phyloP scores from a whole-genome alignment of 1,139 yeast species.

The Diutina scorzettiae region DNA sequence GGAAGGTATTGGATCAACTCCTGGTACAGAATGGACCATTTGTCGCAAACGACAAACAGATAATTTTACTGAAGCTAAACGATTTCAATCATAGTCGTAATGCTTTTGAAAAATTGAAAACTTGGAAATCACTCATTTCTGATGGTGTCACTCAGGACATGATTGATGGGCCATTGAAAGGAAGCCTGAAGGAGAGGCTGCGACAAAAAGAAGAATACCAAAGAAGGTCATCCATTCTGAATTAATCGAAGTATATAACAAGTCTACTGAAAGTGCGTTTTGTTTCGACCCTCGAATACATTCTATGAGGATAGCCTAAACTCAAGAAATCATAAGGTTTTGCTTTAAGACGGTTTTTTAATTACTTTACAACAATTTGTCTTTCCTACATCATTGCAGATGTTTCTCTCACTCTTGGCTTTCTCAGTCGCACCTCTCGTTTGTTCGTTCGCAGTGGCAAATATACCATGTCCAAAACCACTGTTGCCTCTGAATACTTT shows the following conservation, averaged over 20 bases:
- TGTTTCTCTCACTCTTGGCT: not conserved
- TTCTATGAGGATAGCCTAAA: too few relatives aligned
- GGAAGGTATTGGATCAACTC: not conserved
- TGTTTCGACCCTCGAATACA: too few relatives aligned
- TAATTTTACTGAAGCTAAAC: not conserved
- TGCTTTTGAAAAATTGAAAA: not conserved
- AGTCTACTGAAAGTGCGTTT: too few relatives aligned
- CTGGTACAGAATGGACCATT: not conserved
- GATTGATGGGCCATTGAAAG: slow-evolving; percentile 29
- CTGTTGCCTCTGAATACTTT: slow-evolving; percentile 53
- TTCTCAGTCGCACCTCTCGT: not conserved
- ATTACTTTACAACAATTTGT: too few relatives aligned
- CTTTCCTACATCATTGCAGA: too few relatives aligned
- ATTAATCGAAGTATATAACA: too few relatives aligned
- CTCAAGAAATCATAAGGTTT: too few relatives aligned
- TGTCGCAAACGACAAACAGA: not conserved
- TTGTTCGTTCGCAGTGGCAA: not conserved
- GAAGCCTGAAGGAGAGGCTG: slow-evolving; percentile 23
- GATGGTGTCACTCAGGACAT: slow-evolving; percentile 41
- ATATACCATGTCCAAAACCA: slow-evolving; percentile 10
- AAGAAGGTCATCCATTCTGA: not conserved
- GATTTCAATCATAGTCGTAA: not conserved
- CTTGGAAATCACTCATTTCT: slow-evolving; percentile 38
- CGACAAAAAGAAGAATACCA: slow-evolving; percentile 16
- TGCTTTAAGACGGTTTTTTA: too few relatives aligned